Conservation (phyloP, 352 stramenopile species). For the Globisporangium camurandrum region DNA sequence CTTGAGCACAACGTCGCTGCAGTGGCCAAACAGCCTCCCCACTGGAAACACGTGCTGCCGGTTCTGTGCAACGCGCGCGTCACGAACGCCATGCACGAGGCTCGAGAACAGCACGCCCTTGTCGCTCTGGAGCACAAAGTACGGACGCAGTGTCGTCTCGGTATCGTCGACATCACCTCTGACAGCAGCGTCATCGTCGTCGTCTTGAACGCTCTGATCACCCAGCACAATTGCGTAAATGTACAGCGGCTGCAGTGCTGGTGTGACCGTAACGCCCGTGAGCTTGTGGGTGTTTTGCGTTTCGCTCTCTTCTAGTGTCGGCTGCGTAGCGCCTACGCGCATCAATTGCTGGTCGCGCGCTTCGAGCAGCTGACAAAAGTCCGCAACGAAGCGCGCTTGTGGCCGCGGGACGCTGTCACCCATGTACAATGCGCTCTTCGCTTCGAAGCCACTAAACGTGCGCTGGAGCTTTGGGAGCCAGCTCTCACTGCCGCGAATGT, state of each 20-base stretch:
- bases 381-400: constrained; percentile 68
- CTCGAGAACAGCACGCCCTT: constrained; percentile 84
- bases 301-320: constrained; percentile 53
- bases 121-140: constrained; percentile 84
- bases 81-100: constrained; percentile 72
- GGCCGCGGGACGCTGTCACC: constrained; percentile 59
- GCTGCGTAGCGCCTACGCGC: constrained; percentile 30
- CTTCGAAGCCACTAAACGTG: constrained; percentile 62
- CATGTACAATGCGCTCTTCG: constrained; percentile 64
- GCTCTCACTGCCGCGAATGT: constrained; percentile 68
- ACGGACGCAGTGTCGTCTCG: constrained; percentile 42
- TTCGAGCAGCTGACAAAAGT: constrained; percentile 71
- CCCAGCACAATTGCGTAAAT: constrained; percentile 72
- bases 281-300: too few relatives aligned
- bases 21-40: constrained; percentile 45
- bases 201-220: constrained; percentile 17
- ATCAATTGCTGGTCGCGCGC: constrained; percentile 66
- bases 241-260: constrained; percentile 61
- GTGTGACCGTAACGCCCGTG: constrained; percentile 67
- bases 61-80: constrained; percentile 45
- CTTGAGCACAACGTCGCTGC: constrained; percentile 66
- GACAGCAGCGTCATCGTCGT: constrained; percentile 1
- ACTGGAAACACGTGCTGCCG: constrained; percentile 64
- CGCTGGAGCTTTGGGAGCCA: constrained; percentile 68
- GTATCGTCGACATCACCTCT: constrained; percentile 4